phyloP scores from a whole-genome alignment of 495 filamentous ascomycete species.

The Penicillium salamii region DNA sequence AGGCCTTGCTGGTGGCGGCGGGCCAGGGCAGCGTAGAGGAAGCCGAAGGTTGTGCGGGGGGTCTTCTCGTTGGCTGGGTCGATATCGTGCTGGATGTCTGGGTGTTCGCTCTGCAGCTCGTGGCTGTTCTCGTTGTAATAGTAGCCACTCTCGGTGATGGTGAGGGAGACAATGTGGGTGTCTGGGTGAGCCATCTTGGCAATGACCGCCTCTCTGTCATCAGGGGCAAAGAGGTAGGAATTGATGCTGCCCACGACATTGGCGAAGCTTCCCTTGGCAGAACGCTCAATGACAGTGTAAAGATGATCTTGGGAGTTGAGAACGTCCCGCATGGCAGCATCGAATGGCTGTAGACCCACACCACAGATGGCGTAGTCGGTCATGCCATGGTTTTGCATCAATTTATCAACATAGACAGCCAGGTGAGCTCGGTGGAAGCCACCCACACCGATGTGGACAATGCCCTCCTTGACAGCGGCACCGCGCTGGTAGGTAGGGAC shows the following conservation, averaged over 20 bases:
- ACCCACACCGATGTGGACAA: conserved; percentile 47
- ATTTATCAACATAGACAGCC: conserved; percentile 45
- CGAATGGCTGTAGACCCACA: conserved; percentile 46
- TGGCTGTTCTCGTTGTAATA: conserved; percentile 53
- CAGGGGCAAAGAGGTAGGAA: conserved; percentile 46
- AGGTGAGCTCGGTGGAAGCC: conserved; percentile 51
- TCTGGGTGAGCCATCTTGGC: conserved; percentile 51
- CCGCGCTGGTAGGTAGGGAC: conserved; percentile 38
- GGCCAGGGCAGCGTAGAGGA: conserved; percentile 45
- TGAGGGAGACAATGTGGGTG: conserved; percentile 50
- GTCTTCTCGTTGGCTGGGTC: conserved; percentile 36
- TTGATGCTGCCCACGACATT: conserved; percentile 49
- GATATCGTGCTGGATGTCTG: conserved; percentile 47
- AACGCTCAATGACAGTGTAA: conserved; percentile 49
- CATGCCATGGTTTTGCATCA: conserved; percentile 45
- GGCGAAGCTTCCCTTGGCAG: conserved; percentile 42
- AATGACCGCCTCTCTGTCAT: conserved; percentile 45
- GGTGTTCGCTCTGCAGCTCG: conserved; percentile 42
- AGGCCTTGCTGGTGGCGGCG: conserved; percentile 39
- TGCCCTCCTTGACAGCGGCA: conserved; percentile 46
- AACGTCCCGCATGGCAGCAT: conserved; percentile 44
- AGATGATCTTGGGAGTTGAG: conserved; percentile 43
- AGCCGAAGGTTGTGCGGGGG: conserved; percentile 46
- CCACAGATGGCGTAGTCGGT: conserved; percentile 46
- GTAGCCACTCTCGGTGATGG: conserved; percentile 52